Percentiles rank a stretch among this genome's conserved stretches.
Conservation (phyloP, 2,329 filamentous ascomycete genomes). For the Dryadomyces quercivorus region DNA sequence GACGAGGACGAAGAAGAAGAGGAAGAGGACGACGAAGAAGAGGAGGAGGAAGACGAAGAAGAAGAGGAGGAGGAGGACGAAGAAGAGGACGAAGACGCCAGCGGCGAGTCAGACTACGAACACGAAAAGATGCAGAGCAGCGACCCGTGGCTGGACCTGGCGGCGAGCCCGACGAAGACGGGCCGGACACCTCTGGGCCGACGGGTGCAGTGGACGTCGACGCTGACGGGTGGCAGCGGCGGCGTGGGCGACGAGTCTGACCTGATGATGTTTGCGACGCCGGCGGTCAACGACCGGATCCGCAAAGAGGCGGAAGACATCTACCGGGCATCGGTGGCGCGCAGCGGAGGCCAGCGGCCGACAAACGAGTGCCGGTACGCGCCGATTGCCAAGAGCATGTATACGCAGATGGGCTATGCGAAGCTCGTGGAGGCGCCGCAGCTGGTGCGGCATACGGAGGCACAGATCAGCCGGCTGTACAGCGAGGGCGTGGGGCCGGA, state of each 20-base stretch:
- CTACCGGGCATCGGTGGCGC: slow-evolving; percentile 38
- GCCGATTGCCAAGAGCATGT: slow-evolving; percentile 59
- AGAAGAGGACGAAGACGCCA: slow-evolving; percentile 26
- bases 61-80: slow-evolving; percentile 14
- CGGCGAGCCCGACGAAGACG: background rate
- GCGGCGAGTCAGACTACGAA: slow-evolving; percentile 23
- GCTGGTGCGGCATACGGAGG: slow-evolving; percentile 65
- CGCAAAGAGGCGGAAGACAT: slow-evolving; percentile 43
- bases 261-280: slow-evolving; percentile 41
- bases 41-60: slow-evolving; percentile 22
- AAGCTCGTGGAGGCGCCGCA: slow-evolving; percentile 55
- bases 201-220: slow-evolving; percentile 6
- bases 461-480: slow-evolving; percentile 53
- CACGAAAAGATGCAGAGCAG: slow-evolving; percentile 20
- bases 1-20: slow-evolving; percentile 24
- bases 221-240: slow-evolving; percentile 19
- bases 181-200: background rate
- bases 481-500: slow-evolving; percentile 44
- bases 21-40: slow-evolving; percentile 24
- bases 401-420: slow-evolving; percentile 44
- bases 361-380: slow-evolving; percentile 47
- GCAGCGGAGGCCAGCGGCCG: slow-evolving; percentile 12
- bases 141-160: slow-evolving; percentile 12
- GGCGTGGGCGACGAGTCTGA: slow-evolving; percentile 31
- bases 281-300: slow-evolving; percentile 37